Base-by-base conservation (phyloP, 257 asterid genomes). In the Gentiana straminea region DNA sequence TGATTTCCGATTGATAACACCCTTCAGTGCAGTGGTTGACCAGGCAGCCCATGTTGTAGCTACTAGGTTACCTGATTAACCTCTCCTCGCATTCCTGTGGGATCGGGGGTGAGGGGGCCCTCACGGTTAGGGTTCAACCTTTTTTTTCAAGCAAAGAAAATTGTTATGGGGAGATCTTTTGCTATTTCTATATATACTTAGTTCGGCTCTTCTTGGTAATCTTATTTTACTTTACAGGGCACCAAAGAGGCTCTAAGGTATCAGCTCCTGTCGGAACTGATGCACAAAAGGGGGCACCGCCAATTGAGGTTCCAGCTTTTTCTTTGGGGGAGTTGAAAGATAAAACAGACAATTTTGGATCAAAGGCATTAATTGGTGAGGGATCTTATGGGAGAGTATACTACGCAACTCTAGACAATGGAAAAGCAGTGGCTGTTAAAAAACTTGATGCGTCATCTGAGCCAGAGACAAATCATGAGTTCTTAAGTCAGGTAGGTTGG, bases 311-410 rank as follows among this genome's bases (percentile, higher is more conserved):
- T 66, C 88, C 96, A 59, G 70, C 78, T 51, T 70, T 84, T 52
- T 77, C 94, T 65, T 70, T 88, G 4, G 94, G 82, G 58, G 94
- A 82, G 65, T 73, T 88, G 81, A 88, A 81, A 65, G 94, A 84
- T 55, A 88, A 79, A 76, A 84, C 96, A 3, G 95, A 81, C 54
- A 83, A 82, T 69, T 88, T 88, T 62, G 95, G 96, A 53, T 80
- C 94, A 46, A 84, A 84, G 73, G 77, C 94, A 52, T 77, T 88
- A 53, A 84, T 88, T 62, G 96, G 96, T 54, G 96, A 88, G 69
- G 96, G 96, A 59, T 88, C 96, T 33, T 88, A 88, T 63, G 96
- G 96, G 64, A 79, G 96, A 60, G 96, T 88, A 53, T 88, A 88
- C 77, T 82, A 69, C 32, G 94, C 96, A 24, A 75, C 68, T 70